phyloP scores from a whole-genome alignment of 1,284 basidiomycete genomes.

The Marasmius oreades region DNA sequence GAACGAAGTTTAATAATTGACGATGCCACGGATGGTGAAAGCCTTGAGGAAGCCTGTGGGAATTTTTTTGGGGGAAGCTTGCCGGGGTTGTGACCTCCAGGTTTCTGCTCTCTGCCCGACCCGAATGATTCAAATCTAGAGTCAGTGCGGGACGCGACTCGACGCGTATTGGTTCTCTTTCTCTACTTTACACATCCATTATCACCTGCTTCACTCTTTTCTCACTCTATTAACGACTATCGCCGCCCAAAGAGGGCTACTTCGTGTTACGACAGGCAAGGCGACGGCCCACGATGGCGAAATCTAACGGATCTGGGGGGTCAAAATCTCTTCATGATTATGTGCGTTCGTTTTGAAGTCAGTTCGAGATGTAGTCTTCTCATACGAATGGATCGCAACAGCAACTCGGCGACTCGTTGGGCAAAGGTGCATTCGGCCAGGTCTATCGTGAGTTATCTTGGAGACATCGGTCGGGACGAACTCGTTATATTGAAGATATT shows the following conservation, averaged over 20 bases:
- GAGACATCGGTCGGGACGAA: neutral
- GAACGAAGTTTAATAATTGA: too few relatives aligned
- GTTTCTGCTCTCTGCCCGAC: conserved; percentile 9
- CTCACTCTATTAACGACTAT: neutral
- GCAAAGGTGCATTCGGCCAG: conserved; percentile 92
- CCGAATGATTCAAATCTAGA: conserved; percentile 8
- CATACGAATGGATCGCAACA: conserved; percentile 25
- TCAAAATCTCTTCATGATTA: conserved; percentile 60
- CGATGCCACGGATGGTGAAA: too few relatives aligned
- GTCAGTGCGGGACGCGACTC: conserved; percentile 39
- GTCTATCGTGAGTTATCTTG: conserved; percentile 74
- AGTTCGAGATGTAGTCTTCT: neutral
- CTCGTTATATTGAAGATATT: conserved; percentile 5
- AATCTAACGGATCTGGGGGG: conserved; percentile 30
- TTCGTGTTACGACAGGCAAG: conserved; percentile 33
- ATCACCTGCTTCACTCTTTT: conserved; percentile 15
- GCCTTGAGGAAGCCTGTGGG: too few relatives aligned
- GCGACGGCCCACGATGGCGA: conserved; percentile 38
- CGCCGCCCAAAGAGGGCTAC: neutral
- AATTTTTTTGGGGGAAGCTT: neutral
- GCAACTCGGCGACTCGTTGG: conserved; percentile 94
- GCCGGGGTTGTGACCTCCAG: neutral
- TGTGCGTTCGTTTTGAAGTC: conserved; percentile 32
- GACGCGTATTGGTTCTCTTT: conserved; percentile 7
- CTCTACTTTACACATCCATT: conserved; percentile 10